Base-by-base conservation (phyloP, 2,329 filamentous ascomycete species). In the Colletotrichum theobromicola region DNA sequence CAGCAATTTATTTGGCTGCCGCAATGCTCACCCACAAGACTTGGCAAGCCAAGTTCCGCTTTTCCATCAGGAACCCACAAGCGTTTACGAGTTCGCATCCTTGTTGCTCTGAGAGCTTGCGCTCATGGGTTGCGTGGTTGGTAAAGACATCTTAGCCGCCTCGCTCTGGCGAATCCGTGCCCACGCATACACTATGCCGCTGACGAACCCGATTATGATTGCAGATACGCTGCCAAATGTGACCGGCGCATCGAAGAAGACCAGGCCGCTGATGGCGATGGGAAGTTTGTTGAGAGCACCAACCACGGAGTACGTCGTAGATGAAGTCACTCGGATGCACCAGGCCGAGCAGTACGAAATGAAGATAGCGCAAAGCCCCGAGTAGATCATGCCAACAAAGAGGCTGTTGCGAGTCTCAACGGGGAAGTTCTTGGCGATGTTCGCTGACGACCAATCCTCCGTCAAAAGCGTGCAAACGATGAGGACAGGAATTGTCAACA, bases 291-390 rank as follows among this genome's bases (percentile, higher is more conserved):
- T 99, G 81, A 99, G 89, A 21, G 96, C 95, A 76, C 97, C 97
- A 71, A 98, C 97, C 96, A 99, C 98, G 34, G 95, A 98, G 88
- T 98, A 99, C 3, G 97, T 99, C 10, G 97, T 99, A 21, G 96
- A 98, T 0, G 96, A 98, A 9, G 97, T 98, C 77, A 98, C 94
- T 78, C 97, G 96, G 77, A 99, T 97, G 83, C 97, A 98, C 97
- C 97, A 99, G 46, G 97, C 97, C 18, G 96, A 98, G 82, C 95
- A 97, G 90, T 99, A 99, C n/a, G 96, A 98, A 85, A 99, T 99
- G 87, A 98, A 98, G 81, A 98, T 96, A 65, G 96, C 94, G 42
- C 93, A 96, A 68, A 98, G 89, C 75, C 97, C 97, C 7, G 97
- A 98, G 85, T 98, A 94, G 81, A 98, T 87, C 94, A 98, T 98